These are phyloP conservation scores for Pascua sp. DNA, from an alignment of 1,284 basidiomycete genomes.

Conservation along the genomic window DNA sequence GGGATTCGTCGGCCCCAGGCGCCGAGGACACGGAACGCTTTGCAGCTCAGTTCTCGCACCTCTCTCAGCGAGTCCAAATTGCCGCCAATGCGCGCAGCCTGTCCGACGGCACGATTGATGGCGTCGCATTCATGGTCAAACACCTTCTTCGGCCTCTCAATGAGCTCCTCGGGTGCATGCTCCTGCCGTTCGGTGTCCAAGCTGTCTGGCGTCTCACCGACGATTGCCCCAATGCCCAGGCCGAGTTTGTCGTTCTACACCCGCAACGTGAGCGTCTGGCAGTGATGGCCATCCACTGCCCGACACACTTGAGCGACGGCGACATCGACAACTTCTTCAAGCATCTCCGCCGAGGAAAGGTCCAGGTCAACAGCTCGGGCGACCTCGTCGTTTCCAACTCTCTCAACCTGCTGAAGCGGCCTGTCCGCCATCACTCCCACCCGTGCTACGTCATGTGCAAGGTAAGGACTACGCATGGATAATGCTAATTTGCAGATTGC, in stretches of 20 bases:
- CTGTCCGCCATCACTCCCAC: not conserved
- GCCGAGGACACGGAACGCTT: constrained; percentile 5
- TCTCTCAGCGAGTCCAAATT: not conserved
- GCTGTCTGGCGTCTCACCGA: constrained; percentile 8
- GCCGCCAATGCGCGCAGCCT: not conserved
- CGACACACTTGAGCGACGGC: not conserved
- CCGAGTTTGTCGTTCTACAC: not conserved
- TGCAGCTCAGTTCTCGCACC: not conserved
- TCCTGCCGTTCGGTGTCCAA: constrained; percentile 9
- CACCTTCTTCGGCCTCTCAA: constrained; percentile 13
- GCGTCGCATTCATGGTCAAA: constrained; percentile 3
- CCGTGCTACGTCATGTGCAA: not conserved
- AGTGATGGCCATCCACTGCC: not conserved
- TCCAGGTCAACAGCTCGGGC: not conserved
- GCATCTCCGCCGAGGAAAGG: not conserved
- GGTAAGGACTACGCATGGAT: not conserved
- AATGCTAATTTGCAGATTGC: not conserved
- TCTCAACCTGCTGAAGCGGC: not conserved
- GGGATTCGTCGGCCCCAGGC: too few relatives aligned
- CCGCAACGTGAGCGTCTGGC: not conserved
- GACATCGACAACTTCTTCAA: constrained; percentile 1
- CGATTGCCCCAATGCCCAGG: not conserved
- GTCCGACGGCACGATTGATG: not conserved
- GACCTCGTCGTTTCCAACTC: not conserved
- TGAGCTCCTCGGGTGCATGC: constrained; percentile 13